Base-by-base conservation (phyloP, 2,329 filamentous ascomycete species). In the Dendrostoma leiphaemia region DNA sequence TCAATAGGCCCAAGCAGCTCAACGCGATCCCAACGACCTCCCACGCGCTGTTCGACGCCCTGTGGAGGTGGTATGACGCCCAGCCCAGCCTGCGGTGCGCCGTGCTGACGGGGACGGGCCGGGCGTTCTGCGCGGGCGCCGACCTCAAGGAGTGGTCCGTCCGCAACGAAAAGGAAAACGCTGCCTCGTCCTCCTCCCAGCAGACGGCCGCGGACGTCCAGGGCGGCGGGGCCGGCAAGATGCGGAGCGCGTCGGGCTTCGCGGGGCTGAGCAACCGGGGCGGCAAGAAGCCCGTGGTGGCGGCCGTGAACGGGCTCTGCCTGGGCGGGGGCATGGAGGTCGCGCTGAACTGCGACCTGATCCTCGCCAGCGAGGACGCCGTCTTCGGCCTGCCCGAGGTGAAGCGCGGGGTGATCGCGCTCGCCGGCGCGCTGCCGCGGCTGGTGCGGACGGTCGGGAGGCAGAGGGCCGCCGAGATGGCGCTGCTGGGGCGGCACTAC, bases 311-410 rank as follows among this genome's bases (percentile, higher is more conserved):
- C 64, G 89, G 89, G 6, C 74, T 88, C 17, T 89, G 86, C 54
- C 78, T 89, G 43, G 89, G 89, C 32, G 89, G 89, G 50, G 89
- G 88, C 2, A 85, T 89, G 69, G 89, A 93, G 74, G 90, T 91
- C 72, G 78, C 83, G 12, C 74, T 88, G 46, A 90, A 91, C 69
- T 82, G 80, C 59, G 90, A 94, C 72, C 72, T 93, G 53, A 79
- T 91, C 3, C 68, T 92, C 29, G 87, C 88, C 3, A 72, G 77
- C 2, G 65, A 71, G 3, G 64, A 67, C 12, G 86, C 88, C 0
- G 72, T 70, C 24, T 91, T 93, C 64, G 82, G 79, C 1, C 74
- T 92, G 6, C 88, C 89, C 0, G 89, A 91, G 69, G 86, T 87
- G 2, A 83, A 80, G 58, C 78, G 84, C 50, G 89, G 89, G 6